These are phyloP conservation scores for Pezicula neosporulosa DNA, from an alignment of 2,329 filamentous ascomycete genomes.

Conservation along the genomic window DNA sequence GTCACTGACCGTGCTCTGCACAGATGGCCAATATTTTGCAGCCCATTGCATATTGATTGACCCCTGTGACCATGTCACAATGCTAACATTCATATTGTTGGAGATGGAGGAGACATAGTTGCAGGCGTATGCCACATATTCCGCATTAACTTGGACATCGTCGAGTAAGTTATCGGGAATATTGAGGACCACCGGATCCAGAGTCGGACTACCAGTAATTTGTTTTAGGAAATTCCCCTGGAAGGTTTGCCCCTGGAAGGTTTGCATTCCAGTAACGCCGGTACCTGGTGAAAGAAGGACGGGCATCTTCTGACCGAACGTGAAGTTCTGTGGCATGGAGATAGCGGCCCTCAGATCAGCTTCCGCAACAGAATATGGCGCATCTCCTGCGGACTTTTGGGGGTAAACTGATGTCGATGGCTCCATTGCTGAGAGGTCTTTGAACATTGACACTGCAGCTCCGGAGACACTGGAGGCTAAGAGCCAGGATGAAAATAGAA, in stretches of 20 bases:
- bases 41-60: slow-evolving; percentile 44
- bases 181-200: slow-evolving; percentile 51
- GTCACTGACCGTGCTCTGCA: slow-evolving; percentile 38
- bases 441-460: too few species aligned
- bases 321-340: slow-evolving; percentile 37
- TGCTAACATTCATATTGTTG: slow-evolving; percentile 32
- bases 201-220: slow-evolving; percentile 35
- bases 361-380: too few species aligned
- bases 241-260: slow-evolving; percentile 23
- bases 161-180: slow-evolving; percentile 43
- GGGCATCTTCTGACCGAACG: slow-evolving; percentile 37
- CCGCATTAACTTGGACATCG: slow-evolving; percentile 44
- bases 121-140: slow-evolving; percentile 54
- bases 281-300: slow-evolving; percentile 53
- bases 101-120: slow-evolving; percentile 47
- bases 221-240: slow-evolving; percentile 41
- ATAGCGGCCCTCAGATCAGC: too few species aligned
- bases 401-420: too few species aligned
- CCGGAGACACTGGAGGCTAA: too few species aligned
- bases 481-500: too few species aligned
- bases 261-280: slow-evolving; percentile 39
- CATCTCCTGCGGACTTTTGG: too few species aligned
- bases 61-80: slow-evolving; percentile 52
- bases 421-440: too few species aligned
- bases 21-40: slow-evolving; percentile 45